Evolutionary conservation across 2,329 filamentous ascomycete genomes (phyloP), one percentile per base, ranked within the genome.

Genomic region (Anisogramma anomala): DNA sequence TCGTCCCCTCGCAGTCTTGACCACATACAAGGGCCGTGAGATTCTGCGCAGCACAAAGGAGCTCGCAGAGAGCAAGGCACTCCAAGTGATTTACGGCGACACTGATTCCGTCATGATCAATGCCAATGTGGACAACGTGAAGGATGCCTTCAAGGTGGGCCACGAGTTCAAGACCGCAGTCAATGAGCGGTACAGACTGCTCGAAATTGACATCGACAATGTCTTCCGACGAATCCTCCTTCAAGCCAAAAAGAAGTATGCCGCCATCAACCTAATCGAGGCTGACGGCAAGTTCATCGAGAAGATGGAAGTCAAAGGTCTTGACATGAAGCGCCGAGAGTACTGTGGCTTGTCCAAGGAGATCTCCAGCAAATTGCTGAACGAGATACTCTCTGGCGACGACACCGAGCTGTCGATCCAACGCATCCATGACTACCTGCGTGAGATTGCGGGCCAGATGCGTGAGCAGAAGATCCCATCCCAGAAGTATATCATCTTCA

Each of bases 101-200:
- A 98, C 91, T 10, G 91, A 98, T 63, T 98, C 91, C 7, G 91
- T 98, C 64, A 98, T 98, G 91, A 96, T 98, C 68, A 98, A 98
- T 57, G 94, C 91, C 49, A 96, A 96, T 56, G 87, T 91, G 41
- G 85, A 95, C 62, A 94, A 84, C 50, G 83, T 96, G 22, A 78
- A 84, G 23, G 87, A 94, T 54, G 91, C 91, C 2, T 67, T 95
- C 53, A 88, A 84, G 56, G 83, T 98, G 38, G 93, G 91, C 43
- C 80, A 86, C 33, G 86, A 96, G 48, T 96, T 98, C 71, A 96
- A 95, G 65, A 82, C 79, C 53, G 77, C 85, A 18, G 91, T 98
- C 63, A 98, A 98, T 57, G 85, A 94, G 52, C 79, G 82, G 48
- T 98, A 98, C 62, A 83, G 73, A 54, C 73, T 95, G 38, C 72